Evolutionary conservation across 139 green algal genomes (phyloP), one percentile per base, ranked within the genome.

Genomic region (Chlamydomonas urium): DNA sequence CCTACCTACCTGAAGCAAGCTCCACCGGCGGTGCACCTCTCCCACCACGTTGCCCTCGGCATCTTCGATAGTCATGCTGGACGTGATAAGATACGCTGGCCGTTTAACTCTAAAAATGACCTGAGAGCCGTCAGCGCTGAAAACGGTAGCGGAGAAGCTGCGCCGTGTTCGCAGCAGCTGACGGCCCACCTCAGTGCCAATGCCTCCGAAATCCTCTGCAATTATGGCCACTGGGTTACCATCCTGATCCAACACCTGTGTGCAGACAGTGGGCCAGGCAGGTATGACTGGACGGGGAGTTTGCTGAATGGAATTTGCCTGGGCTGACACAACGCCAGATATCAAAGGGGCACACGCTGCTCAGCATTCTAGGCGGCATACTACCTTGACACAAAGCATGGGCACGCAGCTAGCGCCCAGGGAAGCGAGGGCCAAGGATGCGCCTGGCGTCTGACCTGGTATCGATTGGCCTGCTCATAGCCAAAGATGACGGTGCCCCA

Each of bases 401-500:
- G n/a, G n/a, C n/a, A n/a, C n/a, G n/a, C n/a, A n/a, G n/a, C n/a
- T n/a, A n/a, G n/a, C n/a, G n/a, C n/a, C n/a, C n/a, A n/a, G n/a
- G n/a, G n/a, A n/a, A n/a, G n/a, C n/a, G n/a, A n/a, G n/a, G n/a
- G n/a, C n/a, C n/a, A n/a, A n/a, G n/a, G n/a, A n/a, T n/a, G n/a
- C n/a, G n/a, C n/a, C n/a, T n/a, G n/a, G n/a, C n/a, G n/a, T n/a
- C n/a, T n/a, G n/a, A n/a, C n/a, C n/a, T n/a, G n/a, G n/a, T n/a
- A n/a, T n/a, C n/a, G n/a, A n/a, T n/a, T n/a, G 33, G 82, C 84
- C 74, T 96, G 91, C 80, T 97, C 92, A 70, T 90, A 97, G 0
- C 92, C 92, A 36, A 96, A 83, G 28, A 97, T 84, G 26, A 97
- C 87, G 0, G 85, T 94, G 32, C 87, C 90, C 90, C 90, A 95